phyloP scores from a whole-genome alignment of 805 yeast genomes.

The baker's yeast (Saccharomyces cerevisiae) region DNA sequence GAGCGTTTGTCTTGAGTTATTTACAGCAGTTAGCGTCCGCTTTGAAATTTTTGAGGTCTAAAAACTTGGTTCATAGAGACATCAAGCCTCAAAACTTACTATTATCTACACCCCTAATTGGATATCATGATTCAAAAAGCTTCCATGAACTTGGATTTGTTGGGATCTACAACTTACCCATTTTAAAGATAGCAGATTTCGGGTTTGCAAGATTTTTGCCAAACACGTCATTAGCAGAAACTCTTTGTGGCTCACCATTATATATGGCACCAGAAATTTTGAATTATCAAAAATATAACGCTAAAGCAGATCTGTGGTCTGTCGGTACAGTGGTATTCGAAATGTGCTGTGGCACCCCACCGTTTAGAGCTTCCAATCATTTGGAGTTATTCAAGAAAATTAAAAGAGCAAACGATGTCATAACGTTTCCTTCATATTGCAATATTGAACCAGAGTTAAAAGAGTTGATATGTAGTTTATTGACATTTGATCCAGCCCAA shows the following conservation, averaged over 20 bases:
- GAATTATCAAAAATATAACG: conserved; percentile 89
- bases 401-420: conserved; percentile 70
- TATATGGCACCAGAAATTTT: conserved; percentile 98
- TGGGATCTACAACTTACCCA: conserved; percentile 84
- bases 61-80: conserved; percentile 85
- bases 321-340: conserved; percentile 95
- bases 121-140: conserved; percentile 39
- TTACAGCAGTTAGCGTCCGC: conserved; percentile 82
- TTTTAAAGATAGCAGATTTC: conserved; percentile 90
- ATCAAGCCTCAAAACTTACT: conserved; percentile 78
- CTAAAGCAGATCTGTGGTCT: conserved; percentile 96
- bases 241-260: conserved; percentile 93
- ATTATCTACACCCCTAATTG: conserved; percentile 70
- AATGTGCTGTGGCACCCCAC: conserved; percentile 95
- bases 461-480: conserved; percentile 60
- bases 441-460: conserved; percentile 59
- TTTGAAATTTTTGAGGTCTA: conserved; percentile 67
- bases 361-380: conserved; percentile 89
- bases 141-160: conserved; percentile 52
- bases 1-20: conserved; percentile 71
- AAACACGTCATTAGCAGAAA: conserved; percentile 88
- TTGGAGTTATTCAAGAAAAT: conserved; percentile 81
- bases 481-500: conserved; percentile 79
- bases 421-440: conserved; percentile 64
- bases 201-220: conserved; percentile 96